Evolutionary conservation across 345 rosid genomes (phyloP), one percentile per base, ranked within the genome.

Genomic region (Firmiana major): DNA sequence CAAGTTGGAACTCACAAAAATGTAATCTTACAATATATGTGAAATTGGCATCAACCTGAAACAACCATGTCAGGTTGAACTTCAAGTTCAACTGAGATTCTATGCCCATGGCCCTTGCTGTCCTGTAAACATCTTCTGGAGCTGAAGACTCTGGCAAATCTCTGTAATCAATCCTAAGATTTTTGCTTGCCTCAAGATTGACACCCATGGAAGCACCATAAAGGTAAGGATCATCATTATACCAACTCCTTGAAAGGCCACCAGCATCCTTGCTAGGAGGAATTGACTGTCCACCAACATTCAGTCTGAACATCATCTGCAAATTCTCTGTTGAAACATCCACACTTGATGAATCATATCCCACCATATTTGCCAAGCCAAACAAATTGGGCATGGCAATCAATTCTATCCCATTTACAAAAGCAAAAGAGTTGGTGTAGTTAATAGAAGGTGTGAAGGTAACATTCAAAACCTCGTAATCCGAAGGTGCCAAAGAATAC

Each of bases 321-420:
- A 96, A 71, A 80, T 83, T 85, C 3, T 82, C 66, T 1, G 26
- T 21, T 34, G 70, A 78, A 10, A 78, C 82, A 79, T 91, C 92
- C 0, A 78, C 9, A 1, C 59, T 63, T 17, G 79, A 79, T 72
- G 87, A 88, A 5, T 78, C 22, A 19, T 84, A 79, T 26, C 97
- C 99, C 65, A 91, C 88, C 82, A 88, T 74, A 22, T 24, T 45
- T 9, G 83, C 90, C 0, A 77, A 7, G 7, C 87, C 89, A 53
- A 96, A 93, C 79, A 96, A 6, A 7, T 89, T 89, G 0, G 92
- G 92, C 71, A 86, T 83, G 24, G 84, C 83, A 49, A 87, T 45
- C 55, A 93, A 65, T 83, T 93, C 97, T 4, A 93, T 90, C 40
- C 94, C 97, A 34, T 96, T 96, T 19, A 96, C 77, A 60, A 91